These are phyloP conservation scores for Dothideomycetidae sp. DNA, from an alignment of 2,329 filamentous ascomycete genomes.

Conservation along the genomic window DNA sequence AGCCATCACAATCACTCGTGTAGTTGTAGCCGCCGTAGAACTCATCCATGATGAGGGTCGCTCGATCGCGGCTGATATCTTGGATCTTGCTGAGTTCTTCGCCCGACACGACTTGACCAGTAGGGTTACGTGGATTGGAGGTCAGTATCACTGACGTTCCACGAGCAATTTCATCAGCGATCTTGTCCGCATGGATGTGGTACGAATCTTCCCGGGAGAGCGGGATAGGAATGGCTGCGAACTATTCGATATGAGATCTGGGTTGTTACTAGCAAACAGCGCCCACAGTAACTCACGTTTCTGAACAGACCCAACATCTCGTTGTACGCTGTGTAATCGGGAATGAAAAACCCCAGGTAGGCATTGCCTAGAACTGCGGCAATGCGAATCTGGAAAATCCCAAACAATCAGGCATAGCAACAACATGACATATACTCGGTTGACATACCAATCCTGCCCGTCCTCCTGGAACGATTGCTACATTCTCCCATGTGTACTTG, in stretches of 20 bases:
- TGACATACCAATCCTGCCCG: conserved; percentile 78
- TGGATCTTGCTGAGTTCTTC: conserved; percentile 82
- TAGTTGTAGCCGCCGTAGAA: conserved; percentile 95
- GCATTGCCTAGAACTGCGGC: conserved; percentile 86
- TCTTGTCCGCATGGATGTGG: conserved; percentile 85
- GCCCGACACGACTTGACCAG: conserved; percentile 72
- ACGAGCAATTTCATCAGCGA: conserved; percentile 47
- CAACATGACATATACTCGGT: no score
- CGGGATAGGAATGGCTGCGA: conserved; percentile 74
- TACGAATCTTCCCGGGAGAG: conserved; percentile 76
- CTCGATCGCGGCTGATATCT: conserved; percentile 78
- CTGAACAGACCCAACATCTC: conserved; percentile 94
- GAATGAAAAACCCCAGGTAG: conserved; percentile 61
- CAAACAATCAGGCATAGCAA: no score
- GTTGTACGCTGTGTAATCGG: conserved; percentile 86
- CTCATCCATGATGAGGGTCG: conserved; percentile 88
- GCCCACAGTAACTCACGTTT: conserved; percentile 42
- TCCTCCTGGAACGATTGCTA: conserved; percentile 87
- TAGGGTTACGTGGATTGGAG: conserved; percentile 90
- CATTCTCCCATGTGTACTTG: conserved; percentile 95
- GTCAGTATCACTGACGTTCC: conserved; percentile 64
- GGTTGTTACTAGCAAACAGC: neutral
- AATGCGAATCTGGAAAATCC: no score
- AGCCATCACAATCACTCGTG: conserved; percentile 78
- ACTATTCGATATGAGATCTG: conserved; percentile 35